Percentiles rank a stretch among this genome's conserved stretches.
These are phyloP conservation scores for Bipolaris cookei DNA, from an alignment of 2,329 filamentous ascomycete species.

Conservation along the genomic window DNA sequence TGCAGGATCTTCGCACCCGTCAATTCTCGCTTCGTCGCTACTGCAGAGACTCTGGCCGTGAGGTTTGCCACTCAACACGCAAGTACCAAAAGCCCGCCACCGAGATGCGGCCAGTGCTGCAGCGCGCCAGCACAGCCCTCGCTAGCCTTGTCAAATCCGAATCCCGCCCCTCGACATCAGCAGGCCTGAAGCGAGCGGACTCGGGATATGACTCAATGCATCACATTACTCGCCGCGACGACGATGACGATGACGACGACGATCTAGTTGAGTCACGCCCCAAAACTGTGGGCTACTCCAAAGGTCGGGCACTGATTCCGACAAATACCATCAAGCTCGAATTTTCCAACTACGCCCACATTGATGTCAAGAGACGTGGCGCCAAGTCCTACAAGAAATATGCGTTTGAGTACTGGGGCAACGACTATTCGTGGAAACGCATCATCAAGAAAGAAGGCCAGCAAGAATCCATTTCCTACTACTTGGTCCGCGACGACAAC, in stretches of 20 bases:
- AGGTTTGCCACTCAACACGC: constrained; percentile 84
- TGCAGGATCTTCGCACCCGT: constrained; percentile 86
- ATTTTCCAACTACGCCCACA: constrained; percentile 95
- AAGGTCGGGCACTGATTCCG: constrained; percentile 56
- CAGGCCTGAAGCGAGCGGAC: constrained; percentile 61
- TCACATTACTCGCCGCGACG: constrained; percentile 24
- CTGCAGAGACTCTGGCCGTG: constrained; percentile 88
- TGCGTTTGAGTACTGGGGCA: constrained; percentile 93
- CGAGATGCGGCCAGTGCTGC: constrained; percentile 59
- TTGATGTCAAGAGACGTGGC: constrained; percentile 77
- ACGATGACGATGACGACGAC: constrained; percentile 22
- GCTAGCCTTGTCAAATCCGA: constrained; percentile 64
- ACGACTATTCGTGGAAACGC: constrained; percentile 82
- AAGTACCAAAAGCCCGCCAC: constrained; percentile 66
- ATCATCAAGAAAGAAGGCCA: constrained; percentile 70
- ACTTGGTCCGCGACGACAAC: constrained; percentile 73
- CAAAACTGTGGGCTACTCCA: constrained; percentile 44
- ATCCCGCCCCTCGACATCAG: constrained; percentile 51
- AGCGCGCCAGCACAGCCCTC: constrained; percentile 66
- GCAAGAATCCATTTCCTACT: constrained; percentile 73
- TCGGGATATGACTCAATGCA: constrained; percentile 63
- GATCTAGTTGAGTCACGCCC: constrained; percentile 34
- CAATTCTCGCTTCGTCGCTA: constrained; percentile 93
- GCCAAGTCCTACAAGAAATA: constrained; percentile 75
- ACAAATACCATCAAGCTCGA: constrained; percentile 87